Evolutionary conservation across 2,329 filamentous ascomycete genomes (phyloP).

Genomic region (Eutypa lata): DNA sequence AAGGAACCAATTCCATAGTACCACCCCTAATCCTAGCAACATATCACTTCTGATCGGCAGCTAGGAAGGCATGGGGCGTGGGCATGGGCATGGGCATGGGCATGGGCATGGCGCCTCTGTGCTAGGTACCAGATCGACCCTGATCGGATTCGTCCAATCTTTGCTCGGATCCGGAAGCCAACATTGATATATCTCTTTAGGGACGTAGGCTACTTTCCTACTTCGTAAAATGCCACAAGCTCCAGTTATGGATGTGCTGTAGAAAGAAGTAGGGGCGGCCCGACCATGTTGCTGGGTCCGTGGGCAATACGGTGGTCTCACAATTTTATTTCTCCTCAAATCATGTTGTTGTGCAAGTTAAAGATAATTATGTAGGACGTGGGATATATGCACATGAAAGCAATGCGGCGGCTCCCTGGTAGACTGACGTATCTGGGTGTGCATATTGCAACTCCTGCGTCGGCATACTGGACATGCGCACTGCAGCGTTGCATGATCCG

Average conservation of each 20-base stretch:
- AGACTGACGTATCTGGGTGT: background rate
- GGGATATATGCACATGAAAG: background rate
- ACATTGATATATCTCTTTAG: background rate
- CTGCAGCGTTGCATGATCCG: constrained; percentile 21
- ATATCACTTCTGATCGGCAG: constrained; percentile 26
- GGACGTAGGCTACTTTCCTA: background rate
- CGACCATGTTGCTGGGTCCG: background rate
- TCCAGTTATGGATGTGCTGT: background rate
- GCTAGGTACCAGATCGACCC: background rate
- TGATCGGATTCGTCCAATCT: background rate
- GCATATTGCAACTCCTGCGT: constrained; percentile 1
- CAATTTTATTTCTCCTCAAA: background rate
- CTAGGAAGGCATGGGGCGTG: constrained; percentile 2
- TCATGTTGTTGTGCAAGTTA: background rate
- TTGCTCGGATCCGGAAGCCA: background rate
- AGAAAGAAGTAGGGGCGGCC: background rate
- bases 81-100: no score
- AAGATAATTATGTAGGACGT: background rate
- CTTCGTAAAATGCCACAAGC: background rate
- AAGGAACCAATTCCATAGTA: constrained; percentile 13
- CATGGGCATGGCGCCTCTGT: background rate
- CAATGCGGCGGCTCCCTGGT: background rate
- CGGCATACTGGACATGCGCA: constrained; percentile 9
- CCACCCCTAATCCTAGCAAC: constrained; percentile 14
- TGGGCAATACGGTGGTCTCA: background rate